A percentile compares a stretch with the other conserved stretches of the same genome.
Conservation (phyloP, 306 rosid genomes). For the Geum urbanum region DNA sequence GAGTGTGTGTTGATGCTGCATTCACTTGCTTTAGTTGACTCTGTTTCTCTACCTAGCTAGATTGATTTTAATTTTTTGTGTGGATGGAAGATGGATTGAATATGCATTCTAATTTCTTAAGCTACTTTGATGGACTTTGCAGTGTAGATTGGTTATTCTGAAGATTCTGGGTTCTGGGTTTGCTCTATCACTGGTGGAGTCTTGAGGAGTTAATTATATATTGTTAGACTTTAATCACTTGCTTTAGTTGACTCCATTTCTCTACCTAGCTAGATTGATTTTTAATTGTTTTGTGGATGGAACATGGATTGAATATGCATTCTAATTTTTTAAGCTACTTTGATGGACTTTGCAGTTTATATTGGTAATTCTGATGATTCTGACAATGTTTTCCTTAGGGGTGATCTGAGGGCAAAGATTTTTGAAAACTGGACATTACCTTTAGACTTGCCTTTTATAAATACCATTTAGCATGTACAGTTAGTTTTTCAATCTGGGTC, state of each 20-base stretch:
- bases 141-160: slow-evolving; percentile 21
- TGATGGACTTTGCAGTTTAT: slow-evolving; percentile 26
- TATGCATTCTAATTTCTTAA: slow-evolving; percentile 24
- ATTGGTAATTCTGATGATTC: slow-evolving; percentile 19
- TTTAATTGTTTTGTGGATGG: background rate
- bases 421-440: no score
- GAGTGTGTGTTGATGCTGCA: slow-evolving; percentile 11
- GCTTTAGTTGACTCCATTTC: slow-evolving; percentile 20
- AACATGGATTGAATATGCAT: slow-evolving; percentile 28
- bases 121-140: slow-evolving; percentile 29
- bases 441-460: no score
- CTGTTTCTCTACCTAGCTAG: slow-evolving; percentile 21
- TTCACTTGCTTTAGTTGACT: slow-evolving; percentile 16
- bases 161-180: slow-evolving; percentile 19
- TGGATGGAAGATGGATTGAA: slow-evolving; percentile 22
- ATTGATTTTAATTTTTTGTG: background rate
- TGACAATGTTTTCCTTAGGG: no score
- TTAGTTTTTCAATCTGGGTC: no score
- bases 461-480: no score
- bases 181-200: slow-evolving; percentile 21
- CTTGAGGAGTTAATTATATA: slow-evolving; percentile 21
- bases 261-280: slow-evolving; percentile 19
- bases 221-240: slow-evolving; percentile 17
- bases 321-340: slow-evolving; percentile 18
- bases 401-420: no score